Conservation (phyloP, 2,329 filamentous ascomycete species). For the Penicillium freii region DNA sequence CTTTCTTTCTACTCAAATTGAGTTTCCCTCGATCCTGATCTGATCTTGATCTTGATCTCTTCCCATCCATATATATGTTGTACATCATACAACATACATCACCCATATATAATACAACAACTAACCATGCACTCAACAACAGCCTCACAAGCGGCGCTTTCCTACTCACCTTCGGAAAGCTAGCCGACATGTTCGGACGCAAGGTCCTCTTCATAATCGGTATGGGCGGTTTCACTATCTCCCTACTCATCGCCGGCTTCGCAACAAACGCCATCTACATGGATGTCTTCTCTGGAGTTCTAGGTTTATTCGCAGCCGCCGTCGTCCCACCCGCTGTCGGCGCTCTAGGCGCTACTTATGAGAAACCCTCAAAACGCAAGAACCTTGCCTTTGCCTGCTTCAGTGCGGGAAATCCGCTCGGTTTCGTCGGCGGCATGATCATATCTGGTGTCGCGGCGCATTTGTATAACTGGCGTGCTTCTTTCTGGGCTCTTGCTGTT, state of each 20-base stretch:
- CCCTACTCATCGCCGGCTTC: slow-evolving; percentile 60
- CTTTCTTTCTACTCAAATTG: background rate
- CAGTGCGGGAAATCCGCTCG: slow-evolving; percentile 56
- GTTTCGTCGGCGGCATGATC: slow-evolving; percentile 58
- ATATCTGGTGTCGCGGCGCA: slow-evolving; percentile 62
- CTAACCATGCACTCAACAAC: slow-evolving; percentile 9
- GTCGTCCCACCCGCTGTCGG: slow-evolving; percentile 64
- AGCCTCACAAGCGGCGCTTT: slow-evolving; percentile 63
- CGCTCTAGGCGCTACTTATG: slow-evolving; percentile 62
- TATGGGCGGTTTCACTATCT: slow-evolving; percentile 58
- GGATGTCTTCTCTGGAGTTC: slow-evolving; percentile 61
- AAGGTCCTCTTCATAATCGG: slow-evolving; percentile 60
- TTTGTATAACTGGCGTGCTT: slow-evolving; percentile 62
- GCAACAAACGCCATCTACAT: slow-evolving; percentile 58
- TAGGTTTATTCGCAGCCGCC: slow-evolving; percentile 64
- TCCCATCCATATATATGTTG: background rate
- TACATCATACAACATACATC: background rate
- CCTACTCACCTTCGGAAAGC: slow-evolving; percentile 63
- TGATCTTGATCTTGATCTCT: background rate
- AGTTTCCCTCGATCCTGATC: background rate
- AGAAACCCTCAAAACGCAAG: slow-evolving; percentile 60
- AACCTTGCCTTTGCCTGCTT: slow-evolving; percentile 66
- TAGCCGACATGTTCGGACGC: slow-evolving; percentile 66
- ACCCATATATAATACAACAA: background rate
- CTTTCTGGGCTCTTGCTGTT: slow-evolving; percentile 62